A percentile compares a stretch with the other conserved stretches of the same genome.
Evolutionary conservation across 306 rosid genomes (phyloP).

Genomic region (Medicago arabica): DNA sequence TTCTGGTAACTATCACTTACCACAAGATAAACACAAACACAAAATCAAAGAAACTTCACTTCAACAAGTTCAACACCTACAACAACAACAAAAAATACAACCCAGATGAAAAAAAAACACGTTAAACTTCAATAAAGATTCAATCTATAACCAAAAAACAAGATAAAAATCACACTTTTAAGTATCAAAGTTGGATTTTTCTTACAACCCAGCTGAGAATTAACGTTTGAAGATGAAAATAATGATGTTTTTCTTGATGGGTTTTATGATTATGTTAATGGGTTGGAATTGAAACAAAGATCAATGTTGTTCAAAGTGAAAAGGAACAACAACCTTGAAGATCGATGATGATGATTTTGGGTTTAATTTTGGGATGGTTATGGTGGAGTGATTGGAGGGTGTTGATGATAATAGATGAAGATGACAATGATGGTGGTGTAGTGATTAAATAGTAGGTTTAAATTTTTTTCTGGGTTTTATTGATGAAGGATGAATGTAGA

Average conservation of each 20-base stretch:
- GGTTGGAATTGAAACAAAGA: constrained; percentile 44
- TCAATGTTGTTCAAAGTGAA: constrained; percentile 43
- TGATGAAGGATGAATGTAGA: no score
- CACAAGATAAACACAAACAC: constrained; percentile 38
- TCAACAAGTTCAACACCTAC: neutral
- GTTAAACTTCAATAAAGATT: constrained; percentile 42
- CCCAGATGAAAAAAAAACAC: neutral
- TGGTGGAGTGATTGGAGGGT: no score
- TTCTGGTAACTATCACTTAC: constrained; percentile 65
- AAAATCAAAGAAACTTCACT: neutral
- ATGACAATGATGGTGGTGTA: no score
- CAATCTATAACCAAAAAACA: constrained; percentile 48
- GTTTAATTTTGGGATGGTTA: no score
- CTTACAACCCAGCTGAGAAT: constrained; percentile 23
- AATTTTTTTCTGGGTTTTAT: no score
- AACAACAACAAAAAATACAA: neutral
- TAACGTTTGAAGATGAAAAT: neutral
- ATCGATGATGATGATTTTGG: constrained; percentile 31
- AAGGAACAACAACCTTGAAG: constrained; percentile 33
- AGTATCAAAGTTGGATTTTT: neutral
- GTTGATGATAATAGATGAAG: no score
- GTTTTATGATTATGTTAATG: constrained; percentile 11
- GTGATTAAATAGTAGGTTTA: no score
- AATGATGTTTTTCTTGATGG: constrained; percentile 22
- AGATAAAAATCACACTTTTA: constrained; percentile 39